Percentiles rank a stretch among this genome's conserved stretches.
Conservation (phyloP, 306 rosid genomes). For the Casuarina glauca region DNA sequence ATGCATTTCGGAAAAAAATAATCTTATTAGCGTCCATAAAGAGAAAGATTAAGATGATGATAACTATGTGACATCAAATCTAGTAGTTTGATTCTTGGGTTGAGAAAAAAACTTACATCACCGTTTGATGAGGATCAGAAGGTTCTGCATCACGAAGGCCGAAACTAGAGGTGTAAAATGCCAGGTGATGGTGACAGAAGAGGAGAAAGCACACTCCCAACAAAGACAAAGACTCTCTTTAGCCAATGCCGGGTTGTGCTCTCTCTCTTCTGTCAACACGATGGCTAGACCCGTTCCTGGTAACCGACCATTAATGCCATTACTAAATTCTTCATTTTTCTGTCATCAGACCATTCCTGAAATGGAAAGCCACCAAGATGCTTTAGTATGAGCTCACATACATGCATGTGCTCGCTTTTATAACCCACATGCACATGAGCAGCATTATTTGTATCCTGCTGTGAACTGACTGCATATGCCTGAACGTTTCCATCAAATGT, state of each 20-base stretch:
- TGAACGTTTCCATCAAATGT: not conserved
- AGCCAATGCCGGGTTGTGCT: constrained; percentile 69
- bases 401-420: not conserved
- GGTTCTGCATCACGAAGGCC: not conserved
- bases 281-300: not conserved
- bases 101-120: constrained; percentile 1
- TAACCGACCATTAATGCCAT: constrained; percentile 10
- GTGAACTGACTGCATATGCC: not conserved
- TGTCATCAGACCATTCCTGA: not conserved
- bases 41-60: not conserved
- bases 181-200: constrained; percentile 56
- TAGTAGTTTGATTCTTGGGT: not conserved
- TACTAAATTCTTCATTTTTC: not conserved
- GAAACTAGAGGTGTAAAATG: not conserved
- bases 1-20: not conserved
- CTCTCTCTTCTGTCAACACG: constrained; percentile 99
- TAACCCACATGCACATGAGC: not conserved
- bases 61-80: not conserved
- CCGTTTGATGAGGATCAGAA: constrained; percentile 1
- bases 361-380: not conserved
- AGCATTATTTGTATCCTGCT: not conserved
- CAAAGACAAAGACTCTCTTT: constrained; percentile 49
- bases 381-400: constrained; percentile 2
- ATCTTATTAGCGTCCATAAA: not conserved
- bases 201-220: constrained; percentile 82